Evolutionary conservation across 805 yeast genomes (phyloP).

Genomic region (Yarrowia sp.): DNA sequence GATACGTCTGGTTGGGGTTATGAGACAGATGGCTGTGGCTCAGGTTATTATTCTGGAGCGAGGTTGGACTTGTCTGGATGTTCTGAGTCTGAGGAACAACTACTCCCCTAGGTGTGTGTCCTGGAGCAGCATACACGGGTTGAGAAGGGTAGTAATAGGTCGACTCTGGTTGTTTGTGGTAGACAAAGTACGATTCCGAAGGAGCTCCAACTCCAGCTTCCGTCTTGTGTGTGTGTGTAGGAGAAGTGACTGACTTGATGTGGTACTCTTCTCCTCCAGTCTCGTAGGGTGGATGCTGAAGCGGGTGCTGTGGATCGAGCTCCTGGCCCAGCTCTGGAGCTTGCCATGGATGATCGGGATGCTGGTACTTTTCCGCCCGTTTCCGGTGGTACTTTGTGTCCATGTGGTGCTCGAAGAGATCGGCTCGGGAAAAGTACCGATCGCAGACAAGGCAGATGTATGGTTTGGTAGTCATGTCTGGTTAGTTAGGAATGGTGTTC

Average conservation of each 20-base stretch:
- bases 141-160: not conserved
- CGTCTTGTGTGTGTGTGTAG: no score
- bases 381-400: conserved; percentile 37
- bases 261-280: no score
- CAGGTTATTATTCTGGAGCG: no score
- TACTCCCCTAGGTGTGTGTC: no score
- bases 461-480: conserved; percentile 6
- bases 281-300: no score
- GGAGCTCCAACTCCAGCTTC: no score
- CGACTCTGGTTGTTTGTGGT: not conserved
- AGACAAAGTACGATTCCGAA: not conserved
- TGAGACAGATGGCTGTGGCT: no score
- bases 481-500: not conserved
- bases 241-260: not conserved
- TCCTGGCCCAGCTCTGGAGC: not conserved
- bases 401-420: conserved; percentile 39
- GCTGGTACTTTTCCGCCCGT: conserved; percentile 27
- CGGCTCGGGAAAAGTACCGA: conserved; percentile 38
- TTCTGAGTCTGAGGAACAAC: no score
- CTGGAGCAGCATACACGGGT: not conserved
- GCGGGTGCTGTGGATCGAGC: no score
- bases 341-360: conserved; percentile 10
- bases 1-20: no score
- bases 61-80: no score
- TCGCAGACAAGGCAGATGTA: conserved; percentile 36